Evolutionary conservation across 1,284 basidiomycete genomes (phyloP), one percentile per base, ranked within the genome.

Genomic region (Porogramme epimiltina): DNA sequence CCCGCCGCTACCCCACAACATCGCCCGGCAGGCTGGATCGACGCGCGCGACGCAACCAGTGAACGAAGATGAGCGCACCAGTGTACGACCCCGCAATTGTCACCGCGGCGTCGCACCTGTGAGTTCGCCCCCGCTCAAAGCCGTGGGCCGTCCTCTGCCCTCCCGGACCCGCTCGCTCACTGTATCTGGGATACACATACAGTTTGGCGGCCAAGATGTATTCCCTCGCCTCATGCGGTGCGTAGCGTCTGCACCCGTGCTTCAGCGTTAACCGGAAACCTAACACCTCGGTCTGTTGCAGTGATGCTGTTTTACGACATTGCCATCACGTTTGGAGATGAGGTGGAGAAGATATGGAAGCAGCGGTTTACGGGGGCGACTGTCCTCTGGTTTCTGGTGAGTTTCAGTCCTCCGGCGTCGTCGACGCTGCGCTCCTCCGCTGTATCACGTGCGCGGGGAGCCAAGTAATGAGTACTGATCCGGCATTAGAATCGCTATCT

Each of bases 251-350:
- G 20, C 13, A 18, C 18, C 34, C 41, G 11, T 37, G 24, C n/a
- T 20, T 23, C 36, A 24, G 18, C 36, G 34, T n/a, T n/a, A n/a
- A n/a, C n/a, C n/a, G n/a, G n/a, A n/a, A n/a, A n/a, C 51, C 28
- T 47, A n/a, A 39, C 44, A 19, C 28, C n/a, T 25, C 20, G 45
- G 40, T 31, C 46, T 40, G 3, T 33, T 28, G 15, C 39, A 65
- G 64, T 65, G 22, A 65, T 65, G 64, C 48, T 65, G 18, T 64
- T 65, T 52, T 65, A 65, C 48, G 64, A 65, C 58, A 65, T 65
- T 20, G 55, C 54, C 13, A 52, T 65, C 42, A 65, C 64, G 6
- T 65, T 65, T 43, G 64, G 64, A 40, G 64, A 65, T 45, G 64
- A 65, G 48, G 64, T 65, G 22, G 64, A 65, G 49, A 62, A 60